Evolutionary conservation across 2,329 filamentous ascomycete genomes (phyloP).

Genomic region (Triangularia verruculosa): DNA sequence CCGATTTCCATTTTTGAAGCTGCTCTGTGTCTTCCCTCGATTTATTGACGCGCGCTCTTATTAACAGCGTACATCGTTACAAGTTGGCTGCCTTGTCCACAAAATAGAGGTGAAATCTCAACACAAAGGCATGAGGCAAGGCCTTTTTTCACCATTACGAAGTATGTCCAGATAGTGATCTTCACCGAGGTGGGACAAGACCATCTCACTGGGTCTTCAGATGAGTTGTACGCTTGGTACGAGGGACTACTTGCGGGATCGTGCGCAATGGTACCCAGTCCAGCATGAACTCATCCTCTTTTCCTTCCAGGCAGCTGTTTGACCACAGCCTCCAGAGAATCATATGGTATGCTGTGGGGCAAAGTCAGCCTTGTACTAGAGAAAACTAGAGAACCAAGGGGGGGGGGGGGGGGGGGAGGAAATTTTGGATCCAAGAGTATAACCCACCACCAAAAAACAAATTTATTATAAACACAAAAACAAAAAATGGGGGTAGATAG

Average conservation of each 20-base stretch:
- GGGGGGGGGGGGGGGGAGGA: no score
- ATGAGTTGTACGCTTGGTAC: constrained; percentile 10
- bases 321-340: constrained; percentile 83
- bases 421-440: no score
- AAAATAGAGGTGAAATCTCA: background rate
- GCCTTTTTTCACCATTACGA: background rate
- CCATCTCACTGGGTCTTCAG: constrained; percentile 30
- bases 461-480: no score
- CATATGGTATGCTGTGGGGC: constrained; percentile 66
- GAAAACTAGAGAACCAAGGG: no score
- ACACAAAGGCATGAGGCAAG: background rate
- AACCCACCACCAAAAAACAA: no score
- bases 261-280: constrained; percentile 64
- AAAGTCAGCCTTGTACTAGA: background rate
- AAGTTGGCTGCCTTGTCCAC: background rate
- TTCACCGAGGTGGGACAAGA: background rate
- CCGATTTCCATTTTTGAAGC: background rate
- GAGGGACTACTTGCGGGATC: constrained; percentile 46
- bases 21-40: no score
- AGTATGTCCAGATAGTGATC: background rate
- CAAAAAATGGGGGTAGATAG: background rate
- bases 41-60: no score
- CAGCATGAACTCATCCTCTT: constrained; percentile 68
- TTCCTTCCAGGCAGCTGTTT: constrained; percentile 69
- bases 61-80: background rate